Evolutionary conservation across 2,329 filamentous ascomycete genomes (phyloP), one percentile per base, ranked within the genome.

Genomic region (Pleoardoris graminearum): DNA sequence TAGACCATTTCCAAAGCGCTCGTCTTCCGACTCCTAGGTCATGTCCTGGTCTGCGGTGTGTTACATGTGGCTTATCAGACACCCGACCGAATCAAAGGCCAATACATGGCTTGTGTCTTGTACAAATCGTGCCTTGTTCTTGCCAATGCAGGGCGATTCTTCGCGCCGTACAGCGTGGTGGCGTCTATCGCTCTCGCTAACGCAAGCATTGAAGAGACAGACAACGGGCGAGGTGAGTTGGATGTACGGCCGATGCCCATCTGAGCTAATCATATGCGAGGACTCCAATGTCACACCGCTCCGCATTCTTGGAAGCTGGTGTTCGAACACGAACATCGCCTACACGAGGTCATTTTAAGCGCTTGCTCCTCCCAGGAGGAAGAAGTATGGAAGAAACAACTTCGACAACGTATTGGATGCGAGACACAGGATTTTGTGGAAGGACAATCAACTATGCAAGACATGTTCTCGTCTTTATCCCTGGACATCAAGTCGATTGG

Each of bases 241-340:
- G 8, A 1, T 30, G 3, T n/a, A 12, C n/a, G 14, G 3, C 7
- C 36, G 21, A 37, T 10, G 11, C 17, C 5, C 17, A 7, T 33
- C 23, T 19, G 12, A 36, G 17, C 37, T 43, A 21, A 29, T 32
- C 12, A 37, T 12, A 11, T 17, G 41, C 39, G n/a, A 96, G 91
- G 91, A 0, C 71, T 97, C 7, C 91, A 93, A 78, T 97, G 91
- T 65, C 87, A 94, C 58, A 90, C 89, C 3, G 89, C 90, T 0
- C 86, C 89, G 0, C 90, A 90, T 70, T 94, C 91, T 1, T 97
- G 92, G 93, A 99, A 97, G 70, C 66, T 97, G 10, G 80, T 90
- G 2, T 97, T 97, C 65, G 87, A 94, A 68, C 84, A 84, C 59
- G 81, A 88, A 51, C 83, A 88, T 59, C 85, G 89, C 54, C 78